Percentiles rank a stretch among this genome's conserved stretches.
phyloP scores from a whole-genome alignment of 2,329 filamentous ascomycete genomes.

The Reticulascus tulasneorum region DNA sequence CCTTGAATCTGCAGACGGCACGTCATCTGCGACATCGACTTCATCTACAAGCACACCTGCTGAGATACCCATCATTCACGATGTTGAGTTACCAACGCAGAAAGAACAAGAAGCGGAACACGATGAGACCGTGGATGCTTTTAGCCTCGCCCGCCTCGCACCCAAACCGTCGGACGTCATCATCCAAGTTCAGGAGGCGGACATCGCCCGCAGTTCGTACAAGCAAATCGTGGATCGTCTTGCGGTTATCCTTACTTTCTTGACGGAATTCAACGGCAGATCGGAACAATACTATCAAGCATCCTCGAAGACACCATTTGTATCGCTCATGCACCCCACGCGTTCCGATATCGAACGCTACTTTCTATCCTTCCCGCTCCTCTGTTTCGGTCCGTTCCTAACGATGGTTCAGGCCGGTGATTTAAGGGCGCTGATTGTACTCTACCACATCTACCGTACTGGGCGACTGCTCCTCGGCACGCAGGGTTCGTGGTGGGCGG shows the following conservation, averaged over 20 bases:
- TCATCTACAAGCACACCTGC: too few relatives aligned
- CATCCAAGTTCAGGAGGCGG: slow-evolving; percentile 1
- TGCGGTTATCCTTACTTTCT: slow-evolving; percentile 14
- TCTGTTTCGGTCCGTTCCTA: slow-evolving; percentile 21
- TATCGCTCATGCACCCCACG: neutral
- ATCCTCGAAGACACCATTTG: too few relatives aligned
- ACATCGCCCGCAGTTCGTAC: slow-evolving; percentile 16
- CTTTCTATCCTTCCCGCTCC: slow-evolving; percentile 23
- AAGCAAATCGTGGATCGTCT: slow-evolving; percentile 14
- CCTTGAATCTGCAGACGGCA: too few relatives aligned
- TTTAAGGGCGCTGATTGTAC: slow-evolving; percentile 20
- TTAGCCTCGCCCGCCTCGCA: too few relatives aligned
- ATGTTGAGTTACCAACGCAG: too few relatives aligned
- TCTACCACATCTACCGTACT: slow-evolving; percentile 22
- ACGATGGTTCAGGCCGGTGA: slow-evolving; percentile 19
- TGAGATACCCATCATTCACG: too few relatives aligned
- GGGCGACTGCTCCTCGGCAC: slow-evolving; percentile 15
- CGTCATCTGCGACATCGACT: too few relatives aligned
- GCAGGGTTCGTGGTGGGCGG: slow-evolving; percentile 21
- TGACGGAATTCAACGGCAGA: neutral
- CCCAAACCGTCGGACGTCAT: neutral
- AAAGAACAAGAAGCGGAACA: too few relatives aligned
- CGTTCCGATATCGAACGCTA: slow-evolving; percentile 19
- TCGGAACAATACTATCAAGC: too few relatives aligned
- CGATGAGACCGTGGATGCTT: too few relatives aligned